Percentiles rank a stretch among this genome's conserved stretches.
Evolutionary conservation across 352 stramenopile genomes (phyloP).

Genomic region (Pythium phragmiticola): DNA sequence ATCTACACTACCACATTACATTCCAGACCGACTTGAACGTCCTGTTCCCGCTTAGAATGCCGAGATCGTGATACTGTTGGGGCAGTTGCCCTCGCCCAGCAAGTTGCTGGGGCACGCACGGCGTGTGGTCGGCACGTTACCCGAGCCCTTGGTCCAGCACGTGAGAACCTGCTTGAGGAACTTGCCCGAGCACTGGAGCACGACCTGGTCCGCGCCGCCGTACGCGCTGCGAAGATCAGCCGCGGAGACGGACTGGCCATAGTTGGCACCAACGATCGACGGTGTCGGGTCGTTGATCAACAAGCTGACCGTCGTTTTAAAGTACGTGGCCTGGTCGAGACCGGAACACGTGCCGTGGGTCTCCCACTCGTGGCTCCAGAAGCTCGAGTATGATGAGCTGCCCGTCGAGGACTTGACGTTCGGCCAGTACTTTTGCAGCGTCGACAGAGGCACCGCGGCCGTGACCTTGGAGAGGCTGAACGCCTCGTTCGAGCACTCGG

Average conservation of each 20-base stretch:
- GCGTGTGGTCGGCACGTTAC: conserved; percentile 46
- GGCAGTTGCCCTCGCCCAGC: conserved; percentile 68
- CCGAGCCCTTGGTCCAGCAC: conserved; percentile 64
- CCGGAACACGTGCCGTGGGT: conserved; percentile 91
- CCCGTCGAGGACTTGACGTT: conserved; percentile 69
- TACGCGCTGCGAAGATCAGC: conserved; percentile 39
- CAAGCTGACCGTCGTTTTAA: conserved; percentile 72
- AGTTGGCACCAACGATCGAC: conserved; percentile 49
- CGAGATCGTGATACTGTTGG: conserved; percentile 30
- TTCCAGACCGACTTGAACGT: too few species aligned
- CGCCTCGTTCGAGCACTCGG: conserved; percentile 62
- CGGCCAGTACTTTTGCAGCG: conserved; percentile 79
- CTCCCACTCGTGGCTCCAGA: conserved; percentile 92
- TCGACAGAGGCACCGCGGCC: conserved; percentile 57
- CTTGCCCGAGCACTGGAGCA: conserved; percentile 38
- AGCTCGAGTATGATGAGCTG: conserved; percentile 67
- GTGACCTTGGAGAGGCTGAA: conserved; percentile 65
- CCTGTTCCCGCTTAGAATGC: conserved; percentile 4
- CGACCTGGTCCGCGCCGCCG: conserved; percentile 24
- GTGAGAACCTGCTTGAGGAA: conserved; percentile 69
- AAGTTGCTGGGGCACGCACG: conserved; percentile 54
- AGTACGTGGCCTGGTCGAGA: conserved; percentile 82
- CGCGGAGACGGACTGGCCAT: conserved; percentile 49
- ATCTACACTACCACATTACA: neutral
- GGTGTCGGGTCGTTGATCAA: conserved; percentile 68